Base-by-base conservation (phyloP, 1,284 basidiomycete species). In the Ganoderma multipileum region DNA sequence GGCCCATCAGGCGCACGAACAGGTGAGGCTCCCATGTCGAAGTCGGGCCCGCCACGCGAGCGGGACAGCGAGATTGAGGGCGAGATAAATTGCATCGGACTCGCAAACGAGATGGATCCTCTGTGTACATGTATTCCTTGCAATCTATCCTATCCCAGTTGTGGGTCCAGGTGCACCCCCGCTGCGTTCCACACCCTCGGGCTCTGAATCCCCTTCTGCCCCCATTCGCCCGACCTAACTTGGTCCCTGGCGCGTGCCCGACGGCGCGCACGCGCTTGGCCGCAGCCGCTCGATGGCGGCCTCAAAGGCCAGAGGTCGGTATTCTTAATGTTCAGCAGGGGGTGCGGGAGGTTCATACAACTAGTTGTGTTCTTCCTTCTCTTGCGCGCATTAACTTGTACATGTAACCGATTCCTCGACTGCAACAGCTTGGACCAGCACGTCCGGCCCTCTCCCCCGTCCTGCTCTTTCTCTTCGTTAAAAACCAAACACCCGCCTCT, bases 111-210 rank as follows among this genome's bases (percentile, higher is more conserved):
- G 50, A 66, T 55, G 62, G 44, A 44, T 57, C 61, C 57, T 41
- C 36, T 60, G 36, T 39, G 23, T 23, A 23, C 38, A 9, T 39
- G 38, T 58, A 30, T 38, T 52, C 61, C 55, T 62, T 62, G 67
- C 67, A 72, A 72, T 72, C 69, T 70, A 69, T 72, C 71, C 71
- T 71, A 64, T 62, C 64, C 68, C 65, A 72, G 69, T 72, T 72
- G 71, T 72, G 71, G 71, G 71, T 72, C 71, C 71, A 67, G 33
- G 33, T 33, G 33, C 33, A 33, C 33, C 33, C 33, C 57, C 63
- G 42, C 52, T 33, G 47, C 47, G 64, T 63, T 64, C 67, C 69
- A 61, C 69, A 70, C 59, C 26, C 55, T 66, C 64, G 61, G 61
- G 26, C 54, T 38, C 58, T 23, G n/a, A 3, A 38, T 60, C n/a